phyloP scores from a whole-genome alignment of 2,329 filamentous ascomycete species.

The Penicillium sp. region DNA sequence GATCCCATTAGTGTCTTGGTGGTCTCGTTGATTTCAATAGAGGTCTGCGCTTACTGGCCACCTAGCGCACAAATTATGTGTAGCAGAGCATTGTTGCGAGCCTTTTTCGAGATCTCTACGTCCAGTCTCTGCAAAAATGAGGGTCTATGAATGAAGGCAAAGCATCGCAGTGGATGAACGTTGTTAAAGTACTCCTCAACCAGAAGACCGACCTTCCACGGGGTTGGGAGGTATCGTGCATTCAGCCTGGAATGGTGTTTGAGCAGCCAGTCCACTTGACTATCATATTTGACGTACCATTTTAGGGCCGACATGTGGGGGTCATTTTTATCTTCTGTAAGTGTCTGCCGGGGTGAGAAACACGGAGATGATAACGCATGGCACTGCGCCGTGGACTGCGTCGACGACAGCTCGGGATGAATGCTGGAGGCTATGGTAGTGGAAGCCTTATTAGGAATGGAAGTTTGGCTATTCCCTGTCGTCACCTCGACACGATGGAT shows the following conservation, averaged over 20 bases:
- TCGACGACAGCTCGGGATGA: neutral
- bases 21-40: neutral
- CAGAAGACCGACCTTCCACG: constrained; percentile 9
- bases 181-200: constrained; percentile 24
- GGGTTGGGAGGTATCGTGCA: constrained; percentile 8
- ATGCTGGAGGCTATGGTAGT: neutral
- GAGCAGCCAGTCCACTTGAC: accelerated
- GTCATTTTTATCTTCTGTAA: neutral
- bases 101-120: constrained; percentile 1
- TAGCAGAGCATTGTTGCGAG: constrained; percentile 14
- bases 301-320: constrained; percentile 1
- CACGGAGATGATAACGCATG: neutral
- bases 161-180: constrained; percentile 20
- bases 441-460: neutral
- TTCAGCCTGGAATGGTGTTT: constrained; percentile 3
- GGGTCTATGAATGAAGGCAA: constrained; percentile 22
- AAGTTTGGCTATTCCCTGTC: neutral
- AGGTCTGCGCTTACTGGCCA: constrained; percentile 14
- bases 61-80: constrained; percentile 22
- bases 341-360: neutral
- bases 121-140: constrained; percentile 18
- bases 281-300: constrained; percentile 8
- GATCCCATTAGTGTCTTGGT: neutral
- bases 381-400: neutral
- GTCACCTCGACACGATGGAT: constrained; percentile 11